These are phyloP conservation scores for Sporothrix pallida DNA, from an alignment of 2,329 filamentous ascomycete genomes.

Conservation along the genomic window DNA sequence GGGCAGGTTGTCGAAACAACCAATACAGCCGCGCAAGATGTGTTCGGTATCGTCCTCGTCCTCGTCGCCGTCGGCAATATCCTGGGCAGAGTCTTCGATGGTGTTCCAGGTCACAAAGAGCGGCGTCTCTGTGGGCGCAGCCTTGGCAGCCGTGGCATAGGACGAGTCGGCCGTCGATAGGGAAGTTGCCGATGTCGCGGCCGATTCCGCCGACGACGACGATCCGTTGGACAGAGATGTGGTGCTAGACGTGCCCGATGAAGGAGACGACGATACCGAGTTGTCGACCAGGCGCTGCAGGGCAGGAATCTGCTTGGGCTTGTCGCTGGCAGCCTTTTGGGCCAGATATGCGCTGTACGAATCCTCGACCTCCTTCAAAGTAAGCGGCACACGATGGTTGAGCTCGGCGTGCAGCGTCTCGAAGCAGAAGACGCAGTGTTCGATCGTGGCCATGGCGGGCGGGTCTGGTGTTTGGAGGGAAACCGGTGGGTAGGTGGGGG, in stretches of 20 bases:
- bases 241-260: constrained; percentile 4
- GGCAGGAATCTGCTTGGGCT: constrained; percentile 49
- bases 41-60: constrained; percentile 62
- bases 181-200: constrained; percentile 3
- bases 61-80: constrained; percentile 18
- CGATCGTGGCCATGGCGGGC: constrained; percentile 74
- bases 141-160: not conserved
- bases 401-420: constrained; percentile 81
- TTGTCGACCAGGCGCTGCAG: constrained; percentile 50
- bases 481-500: not conserved
- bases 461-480: not conserved
- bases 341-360: constrained; percentile 59
- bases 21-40: constrained; percentile 89
- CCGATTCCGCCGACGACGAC: constrained; percentile 42
- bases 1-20: constrained; percentile 82
- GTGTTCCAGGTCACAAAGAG: constrained; percentile 97
- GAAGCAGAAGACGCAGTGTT: constrained; percentile 93
- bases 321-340: constrained; percentile 35
- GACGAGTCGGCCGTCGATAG: not conserved
- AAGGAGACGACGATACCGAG: constrained; percentile 41
- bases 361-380: constrained; percentile 71
- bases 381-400: constrained; percentile 69
- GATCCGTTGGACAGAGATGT: not conserved
- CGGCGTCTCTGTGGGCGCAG: constrained; percentile 62
- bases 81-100: constrained; percentile 45